Base-by-base conservation (phyloP, 441 rosid genomes). In the Melianthus villosus region DNA sequence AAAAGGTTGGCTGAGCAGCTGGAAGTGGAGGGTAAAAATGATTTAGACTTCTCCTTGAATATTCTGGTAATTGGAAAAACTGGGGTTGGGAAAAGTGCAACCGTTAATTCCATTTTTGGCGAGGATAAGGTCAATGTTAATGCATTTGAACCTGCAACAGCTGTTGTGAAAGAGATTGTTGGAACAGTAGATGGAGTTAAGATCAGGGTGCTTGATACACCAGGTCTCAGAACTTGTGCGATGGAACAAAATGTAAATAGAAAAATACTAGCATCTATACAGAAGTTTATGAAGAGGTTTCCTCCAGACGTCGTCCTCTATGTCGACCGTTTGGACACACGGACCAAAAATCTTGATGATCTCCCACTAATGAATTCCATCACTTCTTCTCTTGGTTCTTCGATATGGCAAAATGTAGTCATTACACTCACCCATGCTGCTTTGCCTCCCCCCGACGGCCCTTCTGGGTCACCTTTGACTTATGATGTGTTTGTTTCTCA, bases 51-150 rank as follows among this genome's bases (percentile, higher is more conserved):
- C 53, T 69, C 91, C 41, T 49, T 80, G 60, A 87, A 67, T 64
- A 64, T 82, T 51, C 57, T 87, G 57, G 93, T 78, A 44, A 79
- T 87, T 33, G 97, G 97, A 34, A 83, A 87, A 64, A 63, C 86
- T 6, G 97, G 97, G 39, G 93, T 87, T 41, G 95, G 97, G 7
- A 87, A 87, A 60, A 87, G 97, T 62, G 86, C 97, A 38, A 80
- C 87, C 12, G 65, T 80, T 31, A 80, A 87, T 65, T 75, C 97
- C 25, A 72, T 87, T 47, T 75, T 87, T 42, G 30, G 4, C 0
- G 12, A 33, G 37, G 79, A 65, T 44, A 80, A 67, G 57, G 54
- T 79, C 2, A 51, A 39, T 30, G 66, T 74, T 50, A 56, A 83
- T 50, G 86, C 97, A 17, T 87, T 82, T 67, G 82, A 72, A 40